phyloP scores from a whole-genome alignment of 805 yeast species.

The Myxozyma melibiosi region DNA sequence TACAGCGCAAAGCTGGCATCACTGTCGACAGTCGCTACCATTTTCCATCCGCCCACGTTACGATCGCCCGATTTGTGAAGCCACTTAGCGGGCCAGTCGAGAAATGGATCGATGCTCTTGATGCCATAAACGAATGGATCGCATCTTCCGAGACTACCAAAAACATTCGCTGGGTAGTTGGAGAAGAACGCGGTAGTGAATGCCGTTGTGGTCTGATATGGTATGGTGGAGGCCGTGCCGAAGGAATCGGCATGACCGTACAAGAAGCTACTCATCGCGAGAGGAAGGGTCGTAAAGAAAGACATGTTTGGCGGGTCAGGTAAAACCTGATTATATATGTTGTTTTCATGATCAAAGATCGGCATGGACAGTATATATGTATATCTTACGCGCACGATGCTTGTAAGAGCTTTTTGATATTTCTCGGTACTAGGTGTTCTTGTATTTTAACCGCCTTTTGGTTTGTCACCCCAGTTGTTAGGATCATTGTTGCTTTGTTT shows the following conservation, averaged over 20 bases:
- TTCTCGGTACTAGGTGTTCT: too few species aligned
- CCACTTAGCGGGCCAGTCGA: conserved; percentile 16
- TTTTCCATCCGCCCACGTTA: conserved; percentile 35
- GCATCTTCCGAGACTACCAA: not conserved
- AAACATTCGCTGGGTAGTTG: conserved; percentile 24
- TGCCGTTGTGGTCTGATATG: conserved; percentile 34
- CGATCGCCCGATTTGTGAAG: conserved; percentile 34
- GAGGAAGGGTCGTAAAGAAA: not conserved
- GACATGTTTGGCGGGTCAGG: not conserved
- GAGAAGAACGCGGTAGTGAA: conserved; percentile 29
- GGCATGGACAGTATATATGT: too few species aligned
- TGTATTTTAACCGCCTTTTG: too few species aligned
- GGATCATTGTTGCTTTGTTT: too few species aligned
- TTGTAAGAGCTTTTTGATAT: too few species aligned
- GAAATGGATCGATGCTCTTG: conserved; percentile 23
- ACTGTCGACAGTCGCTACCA: conserved; percentile 32
- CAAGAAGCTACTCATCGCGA: not conserved
- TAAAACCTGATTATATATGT: not conserved
- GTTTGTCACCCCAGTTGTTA: too few species aligned
- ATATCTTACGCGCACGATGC: too few species aligned
- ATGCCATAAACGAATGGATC: conserved; percentile 27
- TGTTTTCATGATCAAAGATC: too few species aligned
- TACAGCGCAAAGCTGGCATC: conserved; percentile 13
- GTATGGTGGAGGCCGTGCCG: conserved; percentile 35
- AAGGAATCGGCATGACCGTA: conserved; percentile 5